Conservation (phyloP, 1,284 basidiomycete genomes). For the Leccinum variabile region DNA sequence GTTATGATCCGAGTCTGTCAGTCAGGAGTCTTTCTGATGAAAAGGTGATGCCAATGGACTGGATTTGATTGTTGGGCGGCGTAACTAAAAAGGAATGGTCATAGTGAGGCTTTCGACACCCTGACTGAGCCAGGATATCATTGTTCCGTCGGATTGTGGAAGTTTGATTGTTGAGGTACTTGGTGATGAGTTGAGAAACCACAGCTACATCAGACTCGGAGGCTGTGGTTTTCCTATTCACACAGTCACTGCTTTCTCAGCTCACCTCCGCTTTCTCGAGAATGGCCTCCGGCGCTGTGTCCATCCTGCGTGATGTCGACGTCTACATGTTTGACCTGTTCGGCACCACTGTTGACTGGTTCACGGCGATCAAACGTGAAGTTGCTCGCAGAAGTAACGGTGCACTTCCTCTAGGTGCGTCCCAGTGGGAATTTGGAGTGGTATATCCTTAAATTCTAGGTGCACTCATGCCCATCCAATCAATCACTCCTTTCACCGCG, state of each 20-base stretch:
- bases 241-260: too few species aligned
- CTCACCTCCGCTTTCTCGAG: background rate
- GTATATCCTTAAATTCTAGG: background rate
- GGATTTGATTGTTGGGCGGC: constrained; percentile 65
- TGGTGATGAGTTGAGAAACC: constrained; percentile 70
- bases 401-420: constrained; percentile 25
- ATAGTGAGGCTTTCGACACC: constrained; percentile 60
- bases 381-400: constrained; percentile 37
- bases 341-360: constrained; percentile 66
- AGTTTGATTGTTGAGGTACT: constrained; percentile 67
- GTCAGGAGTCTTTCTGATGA: constrained; percentile 47
- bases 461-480: background rate
- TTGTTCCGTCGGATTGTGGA: constrained; percentile 53
- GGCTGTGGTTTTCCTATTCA: constrained; percentile 32
- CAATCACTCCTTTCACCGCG: background rate
- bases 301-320: constrained; percentile 39
- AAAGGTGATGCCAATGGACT: constrained; percentile 66
- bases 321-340: constrained; percentile 64
- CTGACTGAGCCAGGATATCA: constrained; percentile 66
- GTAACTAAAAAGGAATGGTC: constrained; percentile 62
- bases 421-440: background rate
- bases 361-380: constrained; percentile 45
- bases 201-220: constrained; percentile 43
- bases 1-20: constrained; percentile 61
- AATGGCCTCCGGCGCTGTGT: constrained; percentile 7